Evolutionary conservation across 1,284 basidiomycete species (phyloP), one percentile per base, ranked within the genome.

Genomic region (Cutaneotrichosporon sp.): DNA sequence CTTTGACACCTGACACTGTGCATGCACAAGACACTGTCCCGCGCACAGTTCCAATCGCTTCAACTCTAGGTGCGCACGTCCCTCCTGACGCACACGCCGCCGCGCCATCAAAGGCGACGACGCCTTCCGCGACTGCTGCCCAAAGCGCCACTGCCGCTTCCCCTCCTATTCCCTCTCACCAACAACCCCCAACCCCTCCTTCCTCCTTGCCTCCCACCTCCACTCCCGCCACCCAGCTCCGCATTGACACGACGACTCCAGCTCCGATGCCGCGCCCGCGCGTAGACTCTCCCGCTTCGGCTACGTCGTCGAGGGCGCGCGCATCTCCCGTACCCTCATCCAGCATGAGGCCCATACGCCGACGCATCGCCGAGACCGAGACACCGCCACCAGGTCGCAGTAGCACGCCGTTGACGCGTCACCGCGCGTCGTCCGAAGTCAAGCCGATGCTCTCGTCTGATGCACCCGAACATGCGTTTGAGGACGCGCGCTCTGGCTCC

Each of bases 351-450:
- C 55, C 16, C 13, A 13, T n/a, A 11, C 21, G 22, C 36, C 55
- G 36, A 16, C 55, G 36, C 38, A 56, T 56, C 53, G 34, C 22
- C 36, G 9, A 21, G 13, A 40, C 55, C 36, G 38, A 36, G n/a
- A 40, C 55, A 10, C 55, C 55, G 26, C 55, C 55, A 1, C 55
- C 55, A 22, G 36, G 38, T 5, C 21, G 21, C 21, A 21, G 36
- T 4, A 21, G 38, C 14, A 42, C 36, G 14, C 55, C 55, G 8
- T 16, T 36, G 22, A 56, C 55, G 36, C 55, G 38, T 22, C 21
- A 36, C 36, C 55, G 55, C 38, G 55, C 55, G 5, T 56, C 55
- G 6, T 56, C 55, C 36, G 55, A 56, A 18, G 14, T 56, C n/a
- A 21, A 36, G 14, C 38, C 53, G 2, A n/a, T 16, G 34, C 53